Evolutionary conservation across 495 filamentous ascomycete species (phyloP), one percentile per base, ranked within the genome.

Genomic region (Podospora comata): DNA sequence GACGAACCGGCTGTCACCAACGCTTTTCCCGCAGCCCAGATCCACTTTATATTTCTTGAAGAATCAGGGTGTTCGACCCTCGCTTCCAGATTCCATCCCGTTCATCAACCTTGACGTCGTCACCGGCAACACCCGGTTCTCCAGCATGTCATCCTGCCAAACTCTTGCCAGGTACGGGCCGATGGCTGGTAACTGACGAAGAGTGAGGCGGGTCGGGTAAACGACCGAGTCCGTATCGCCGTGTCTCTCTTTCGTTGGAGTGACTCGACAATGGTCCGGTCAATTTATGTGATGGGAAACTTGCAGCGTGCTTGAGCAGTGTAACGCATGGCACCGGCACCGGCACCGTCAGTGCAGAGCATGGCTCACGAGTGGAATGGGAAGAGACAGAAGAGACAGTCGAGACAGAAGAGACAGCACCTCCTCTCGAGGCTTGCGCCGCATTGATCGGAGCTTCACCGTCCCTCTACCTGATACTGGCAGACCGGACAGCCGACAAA

Each of bases 251-350:
- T 11, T 39, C 23, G 34, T 39, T 39, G 34, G 34, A 11, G 34
- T 39, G 34, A 39, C 59, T 54, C 30, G 64, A 58, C 61, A 32
- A 59, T 55, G 64, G 64, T 26, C 60, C 39, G 20, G 53, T 53
- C 64, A 67, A 70, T 66, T 6, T 64, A 70, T 70, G 65, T 64
- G 64, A 67, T 64, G 68, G 68, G 62, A 62, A 26, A 60, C 68
- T 58, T 66, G 66, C 69, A 71, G 62, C 68, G 13, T 34, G 53
- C 55, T 58, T 58, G n/a, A 58, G n/a, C 55, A 7, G 68, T 70
- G 68, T 61, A 57, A 70, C 65, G 32, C 28, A 44, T 28, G 32
- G 65, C 32, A 19, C 68, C 60, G 32, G 64, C 53, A 59, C 20
- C n/a, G 32, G 65, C 32, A 27, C 68, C 60, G 32, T 67, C 53